Percentiles rank a stretch among this genome's conserved stretches.
These are phyloP conservation scores for Neurospora sp. DNA, from an alignment of 495 filamentous ascomycete genomes.

Conservation along the genomic window DNA sequence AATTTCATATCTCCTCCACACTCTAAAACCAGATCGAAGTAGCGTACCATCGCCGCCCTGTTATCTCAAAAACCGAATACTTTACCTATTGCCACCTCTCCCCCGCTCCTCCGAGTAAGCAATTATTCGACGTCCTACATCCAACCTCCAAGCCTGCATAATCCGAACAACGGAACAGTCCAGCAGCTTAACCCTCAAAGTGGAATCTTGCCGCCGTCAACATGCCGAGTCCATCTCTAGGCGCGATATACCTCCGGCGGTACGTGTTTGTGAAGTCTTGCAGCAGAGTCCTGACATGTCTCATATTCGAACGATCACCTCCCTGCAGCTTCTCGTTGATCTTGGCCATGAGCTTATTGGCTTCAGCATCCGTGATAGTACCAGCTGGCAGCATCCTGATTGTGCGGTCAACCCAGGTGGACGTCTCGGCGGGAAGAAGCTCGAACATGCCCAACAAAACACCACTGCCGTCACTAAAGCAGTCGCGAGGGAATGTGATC, in stretches of 20 bases:
- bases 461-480: constrained; percentile 85
- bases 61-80: neutral
- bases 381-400: constrained; percentile 75
- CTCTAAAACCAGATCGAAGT: neutral
- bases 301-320: constrained; percentile 49
- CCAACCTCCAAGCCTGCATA: neutral
- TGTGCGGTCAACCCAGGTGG: constrained; percentile 70
- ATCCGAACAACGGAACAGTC: neutral
- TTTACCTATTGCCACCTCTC: neutral
- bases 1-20: neutral
- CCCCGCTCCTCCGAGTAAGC: neutral
- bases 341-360: constrained; percentile 53
- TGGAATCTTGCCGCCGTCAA: constrained; percentile 79
- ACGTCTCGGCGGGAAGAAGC: constrained; percentile 66
- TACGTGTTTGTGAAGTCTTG: constrained; percentile 97
- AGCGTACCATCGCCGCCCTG: neutral
- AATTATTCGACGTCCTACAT: neutral
- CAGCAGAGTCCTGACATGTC: constrained; percentile 72
- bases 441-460: constrained; percentile 86
- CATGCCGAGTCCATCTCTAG: constrained; percentile 78
- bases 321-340: constrained; percentile 58
- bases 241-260: constrained; percentile 84
- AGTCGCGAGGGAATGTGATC: constrained; percentile 93
- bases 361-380: constrained; percentile 53
- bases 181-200: constrained; percentile 49